Evolutionary conservation across 2,329 filamentous ascomycete species (phyloP), one percentile per base, ranked within the genome.

Genomic region (Claviceps purpurea): DNA sequence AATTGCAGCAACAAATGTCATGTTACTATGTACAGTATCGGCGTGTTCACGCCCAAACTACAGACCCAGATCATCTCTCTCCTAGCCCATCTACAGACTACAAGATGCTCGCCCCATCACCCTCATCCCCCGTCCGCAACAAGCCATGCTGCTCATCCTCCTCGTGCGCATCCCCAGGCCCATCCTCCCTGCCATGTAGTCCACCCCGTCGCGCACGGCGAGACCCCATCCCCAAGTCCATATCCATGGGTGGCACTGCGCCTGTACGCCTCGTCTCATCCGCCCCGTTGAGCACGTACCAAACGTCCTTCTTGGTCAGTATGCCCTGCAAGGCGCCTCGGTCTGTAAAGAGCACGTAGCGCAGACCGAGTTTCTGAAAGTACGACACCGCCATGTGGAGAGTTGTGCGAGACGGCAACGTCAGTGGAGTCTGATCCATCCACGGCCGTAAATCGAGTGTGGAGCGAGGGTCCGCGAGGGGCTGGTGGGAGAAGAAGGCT

Each of bases 371-470:
- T 64, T 91, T 91, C 71, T 95, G 89, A 69, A 98, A 97, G 77
- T 98, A 94, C 53, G 79, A 84, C 24, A 94, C 84, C 3, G 87
- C 88, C n/a, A 97, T 78, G 64, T 90, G 83, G 55, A 98, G 81
- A 54, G 77, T 84, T 16, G 83, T 82, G 56, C 82, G 79, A 22
- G 81, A 82, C 43, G 89, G 87, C 18, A 97, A 75, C 0, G 93
- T 97, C 47, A 98, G 86, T 0, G 93, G 93, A 0, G 93, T 98
- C 67, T 96, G 91, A 67, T 98, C 93, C 89, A 98, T 96, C 93
- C 93, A 98, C 2, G 90, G 90, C 7, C 91, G 77, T 11, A 98
- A 76, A 68, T 98, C 93, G 41, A 98, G 80, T 1, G 85, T 89
- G 16, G 81, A 77, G 20, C 77, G 73, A 0, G 87, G 85, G 61